Conservation (phyloP, 176 grass and related monocot genomes). For the Carex kokanica region DNA sequence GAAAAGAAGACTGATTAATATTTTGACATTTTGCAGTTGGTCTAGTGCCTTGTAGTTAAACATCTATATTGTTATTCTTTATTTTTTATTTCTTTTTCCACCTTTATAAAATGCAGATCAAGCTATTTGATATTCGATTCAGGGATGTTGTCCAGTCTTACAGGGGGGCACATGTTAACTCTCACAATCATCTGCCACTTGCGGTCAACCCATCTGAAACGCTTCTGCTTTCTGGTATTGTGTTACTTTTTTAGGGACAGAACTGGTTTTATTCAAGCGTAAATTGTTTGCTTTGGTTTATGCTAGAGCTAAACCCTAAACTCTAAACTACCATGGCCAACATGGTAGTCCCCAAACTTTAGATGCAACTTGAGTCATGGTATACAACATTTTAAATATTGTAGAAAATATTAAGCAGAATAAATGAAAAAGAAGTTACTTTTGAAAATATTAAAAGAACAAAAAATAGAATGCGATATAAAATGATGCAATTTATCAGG, state of each 20-base stretch:
- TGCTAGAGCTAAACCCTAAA: not conserved
- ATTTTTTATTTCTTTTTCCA: not conserved
- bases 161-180: slow-evolving; percentile 65
- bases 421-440: no score
- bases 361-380: no score
- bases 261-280: not conserved
- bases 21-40: no score
- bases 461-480: slow-evolving; percentile 7
- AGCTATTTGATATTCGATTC: slow-evolving; percentile 59
- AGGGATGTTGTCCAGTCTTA: slow-evolving; percentile 47
- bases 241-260: slow-evolving; percentile 1
- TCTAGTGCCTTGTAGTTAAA: no score
- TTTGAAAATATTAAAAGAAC: no score
- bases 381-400: no score
- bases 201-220: slow-evolving; percentile 86
- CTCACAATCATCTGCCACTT: slow-evolving; percentile 60
- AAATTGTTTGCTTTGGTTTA: not conserved
- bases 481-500: slow-evolving; percentile 37
- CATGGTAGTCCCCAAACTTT: no score
- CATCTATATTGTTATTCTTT: no score
- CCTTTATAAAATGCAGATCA: slow-evolving; percentile 47
- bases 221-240: slow-evolving; percentile 69
- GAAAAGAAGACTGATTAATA: no score
- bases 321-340: no score
- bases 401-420: no score